Base-by-base conservation (phyloP, 1,284 basidiomycete species). In the Rhodofomes roseus region DNA sequence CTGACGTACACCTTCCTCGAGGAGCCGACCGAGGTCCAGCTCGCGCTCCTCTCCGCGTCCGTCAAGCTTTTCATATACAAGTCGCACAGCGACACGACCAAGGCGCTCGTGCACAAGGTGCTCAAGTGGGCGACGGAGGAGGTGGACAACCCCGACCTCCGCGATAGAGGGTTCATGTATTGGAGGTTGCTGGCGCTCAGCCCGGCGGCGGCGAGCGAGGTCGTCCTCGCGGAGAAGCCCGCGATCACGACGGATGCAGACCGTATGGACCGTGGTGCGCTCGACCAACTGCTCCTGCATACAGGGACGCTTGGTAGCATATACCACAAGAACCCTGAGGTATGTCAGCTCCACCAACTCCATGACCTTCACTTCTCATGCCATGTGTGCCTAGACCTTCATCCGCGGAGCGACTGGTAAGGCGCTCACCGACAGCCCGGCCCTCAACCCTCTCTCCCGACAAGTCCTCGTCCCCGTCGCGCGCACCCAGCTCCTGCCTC, bases 91-190 rank as follows among this genome's bases (percentile, higher is more conserved):
- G 92, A 95, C 50, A 87, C 87, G 29, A 88, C 93, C 12, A 96
- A 96, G 70, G 87, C 89, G 58, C 82, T 99, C 34, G 95, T 99
- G 0, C 95, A 96, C 73, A 95, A 95, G 69, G 93, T 99, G 12
- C 79, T 99, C 40, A 98, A 98, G 73, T 96, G 94, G 87, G 90
- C 95, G 16, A 99, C 97, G 2, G 97, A 99, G 73, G 93, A 98
- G 66, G 88, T 96, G 59, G 96, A 98, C 73, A 98, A 97, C 71
- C 96, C 97, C 6, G 97, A 99, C 77, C 80, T 98, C 44, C 85
- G 97, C 34, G 97, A 99, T 75, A 83, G 97, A 62, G 97, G 96
- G 0, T 99, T 96, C 79, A 98, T 99, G 91, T 99, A 99, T 77
- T 99, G 96, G 96, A 88, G 97, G 52, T 81, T 99, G 76, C 82